These are phyloP conservation scores for Trametes cinnabarina DNA, from an alignment of 768 basidiomycete species.

Conservation along the genomic window DNA sequence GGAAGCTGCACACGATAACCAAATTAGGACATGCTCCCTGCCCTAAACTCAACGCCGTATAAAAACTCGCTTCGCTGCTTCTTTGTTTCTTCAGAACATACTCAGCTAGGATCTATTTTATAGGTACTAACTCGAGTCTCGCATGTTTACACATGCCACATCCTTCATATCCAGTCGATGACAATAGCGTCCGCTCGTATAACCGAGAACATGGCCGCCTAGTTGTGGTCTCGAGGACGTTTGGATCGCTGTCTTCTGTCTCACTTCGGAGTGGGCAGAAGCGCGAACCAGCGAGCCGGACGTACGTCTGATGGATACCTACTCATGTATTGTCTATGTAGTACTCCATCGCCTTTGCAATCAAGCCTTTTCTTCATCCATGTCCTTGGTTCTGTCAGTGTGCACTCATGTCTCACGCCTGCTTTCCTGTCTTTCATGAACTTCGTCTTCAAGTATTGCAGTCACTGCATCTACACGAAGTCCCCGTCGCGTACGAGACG, in stretches of 20 bases:
- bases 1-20: too few species aligned
- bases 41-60: slow-evolving; percentile 9
- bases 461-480: slow-evolving; percentile 22
- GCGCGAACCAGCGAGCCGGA: slow-evolving; percentile 32
- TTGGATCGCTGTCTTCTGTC: slow-evolving; percentile 25
- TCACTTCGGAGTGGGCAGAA: slow-evolving; percentile 21
- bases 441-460: too few species aligned
- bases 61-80: neutral
- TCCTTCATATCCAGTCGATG: slow-evolving; percentile 39
- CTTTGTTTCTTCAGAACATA: slow-evolving; percentile 36
- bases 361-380: too few species aligned
- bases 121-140: slow-evolving; percentile 40
- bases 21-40: neutral
- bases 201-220: slow-evolving; percentile 36
- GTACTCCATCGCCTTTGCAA: too few species aligned
- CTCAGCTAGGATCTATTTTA: slow-evolving; percentile 30
- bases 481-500: slow-evolving; percentile 29
- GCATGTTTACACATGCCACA: slow-evolving; percentile 42
- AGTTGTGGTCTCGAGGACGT: slow-evolving; percentile 34
- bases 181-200: slow-evolving; percentile 33
- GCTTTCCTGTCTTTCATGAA: too few species aligned
- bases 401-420: too few species aligned
- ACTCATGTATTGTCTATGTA: neutral
- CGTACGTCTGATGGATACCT: slow-evolving; percentile 34
- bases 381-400: too few species aligned